These are phyloP conservation scores for Capronia americana DNA, from an alignment of 2,329 filamentous ascomycete species.

Conservation along the genomic window DNA sequence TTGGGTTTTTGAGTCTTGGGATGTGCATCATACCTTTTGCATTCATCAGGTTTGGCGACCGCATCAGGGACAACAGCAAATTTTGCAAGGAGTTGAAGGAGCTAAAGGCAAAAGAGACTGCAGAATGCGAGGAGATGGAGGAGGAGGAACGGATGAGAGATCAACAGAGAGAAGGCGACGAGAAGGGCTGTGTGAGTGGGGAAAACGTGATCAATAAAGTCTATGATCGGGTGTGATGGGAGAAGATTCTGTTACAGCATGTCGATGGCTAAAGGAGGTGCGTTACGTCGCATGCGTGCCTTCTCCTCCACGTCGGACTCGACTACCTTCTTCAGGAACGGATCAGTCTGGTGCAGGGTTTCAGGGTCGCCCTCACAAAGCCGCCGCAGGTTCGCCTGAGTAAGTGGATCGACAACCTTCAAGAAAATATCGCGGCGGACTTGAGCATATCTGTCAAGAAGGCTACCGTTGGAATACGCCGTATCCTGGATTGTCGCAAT, in stretches of 20 bases:
- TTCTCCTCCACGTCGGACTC: neutral
- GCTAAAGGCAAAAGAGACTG: slow-evolving; percentile 44
- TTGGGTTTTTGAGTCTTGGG: slow-evolving; percentile 49
- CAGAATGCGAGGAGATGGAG: slow-evolving; percentile 31
- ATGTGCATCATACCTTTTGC: slow-evolving; percentile 52
- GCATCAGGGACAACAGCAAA: slow-evolving; percentile 50
- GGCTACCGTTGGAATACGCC: neutral
- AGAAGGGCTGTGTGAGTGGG: neutral
- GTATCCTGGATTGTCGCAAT: neutral
- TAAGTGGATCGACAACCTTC: neutral
- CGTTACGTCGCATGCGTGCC: neutral
- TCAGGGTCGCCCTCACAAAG: neutral
- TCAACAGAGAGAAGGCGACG: neutral
- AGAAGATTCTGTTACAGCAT: neutral
- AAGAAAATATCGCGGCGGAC: neutral
- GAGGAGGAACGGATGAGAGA: slow-evolving; percentile 2
- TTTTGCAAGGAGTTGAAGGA: slow-evolving; percentile 51
- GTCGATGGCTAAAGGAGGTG: neutral
- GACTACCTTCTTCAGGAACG: neutral
- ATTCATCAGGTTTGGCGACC: slow-evolving; percentile 50
- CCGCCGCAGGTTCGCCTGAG: neutral
- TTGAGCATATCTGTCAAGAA: neutral
- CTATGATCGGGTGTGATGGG: slow-evolving; percentile 9
- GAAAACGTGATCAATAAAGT: neutral
- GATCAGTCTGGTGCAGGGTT: neutral